A percentile compares a stretch with the other conserved stretches of the same genome.
These are phyloP conservation scores for Lipomyces kockii DNA, from an alignment of 805 yeast genomes.

Conservation along the genomic window DNA sequence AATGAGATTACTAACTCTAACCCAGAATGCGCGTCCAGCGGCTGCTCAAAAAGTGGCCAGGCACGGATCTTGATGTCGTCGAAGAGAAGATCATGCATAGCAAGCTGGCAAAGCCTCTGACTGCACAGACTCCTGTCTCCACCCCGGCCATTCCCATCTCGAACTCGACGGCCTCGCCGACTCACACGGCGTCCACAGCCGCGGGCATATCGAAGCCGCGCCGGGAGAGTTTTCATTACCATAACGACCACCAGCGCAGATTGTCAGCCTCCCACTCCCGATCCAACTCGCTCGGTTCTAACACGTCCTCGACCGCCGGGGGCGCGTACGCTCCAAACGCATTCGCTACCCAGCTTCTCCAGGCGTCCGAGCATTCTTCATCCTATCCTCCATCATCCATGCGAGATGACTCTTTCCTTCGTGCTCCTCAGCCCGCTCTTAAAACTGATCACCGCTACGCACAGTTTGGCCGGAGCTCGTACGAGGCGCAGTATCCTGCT, in stretches of 20 bases:
- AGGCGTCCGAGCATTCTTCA: slow-evolving; percentile 2
- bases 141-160: neutral
- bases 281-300: slow-evolving; percentile 2
- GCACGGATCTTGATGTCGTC: slow-evolving; percentile 33
- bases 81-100: slow-evolving; percentile 33
- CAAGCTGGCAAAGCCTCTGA: slow-evolving; percentile 20
- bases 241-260: slow-evolving; percentile 6
- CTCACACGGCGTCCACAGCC: slow-evolving; percentile 5
- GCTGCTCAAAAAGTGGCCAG: slow-evolving; percentile 35
- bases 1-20: neutral
- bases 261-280: slow-evolving; percentile 9
- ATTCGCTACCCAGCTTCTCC: slow-evolving; percentile 19
- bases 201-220: slow-evolving; percentile 23
- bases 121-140: neutral
- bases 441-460: neutral
- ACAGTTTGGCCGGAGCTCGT: slow-evolving; percentile 1
- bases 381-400: slow-evolving; percentile 7
- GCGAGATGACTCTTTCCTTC: slow-evolving; percentile 11
- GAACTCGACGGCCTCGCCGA: slow-evolving; percentile 3
- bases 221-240: slow-evolving; percentile 22
- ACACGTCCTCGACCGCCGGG: slow-evolving; percentile 5
- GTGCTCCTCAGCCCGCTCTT: slow-evolving; percentile 18
- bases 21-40: slow-evolving; percentile 37
- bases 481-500: neutral
- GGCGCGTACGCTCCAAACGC: slow-evolving; percentile 19